Percentiles rank a stretch among this genome's conserved stretches.
Evolutionary conservation across 208 protist genomes (phyloP).

Genomic region (Leishmania aethiopica): DNA sequence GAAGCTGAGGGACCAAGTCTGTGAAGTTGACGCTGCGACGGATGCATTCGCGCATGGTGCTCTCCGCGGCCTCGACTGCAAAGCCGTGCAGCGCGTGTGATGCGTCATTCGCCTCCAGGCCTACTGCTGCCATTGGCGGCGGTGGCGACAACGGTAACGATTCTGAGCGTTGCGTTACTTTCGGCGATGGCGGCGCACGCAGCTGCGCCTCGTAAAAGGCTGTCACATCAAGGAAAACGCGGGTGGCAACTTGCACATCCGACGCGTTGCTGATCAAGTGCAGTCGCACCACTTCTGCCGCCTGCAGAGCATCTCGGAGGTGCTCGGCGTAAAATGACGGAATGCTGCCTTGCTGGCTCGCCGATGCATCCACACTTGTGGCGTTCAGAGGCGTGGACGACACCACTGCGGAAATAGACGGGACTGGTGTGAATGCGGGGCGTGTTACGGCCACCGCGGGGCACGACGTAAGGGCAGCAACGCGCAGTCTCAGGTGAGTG

Average conservation of each 20-base stretch:
- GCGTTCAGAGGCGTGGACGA: neutral
- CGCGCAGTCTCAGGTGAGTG: slow-evolving; percentile 10
- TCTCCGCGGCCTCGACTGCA: slow-evolving; percentile 29
- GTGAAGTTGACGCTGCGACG: slow-evolving; percentile 25
- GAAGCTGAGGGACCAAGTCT: slow-evolving; percentile 16
- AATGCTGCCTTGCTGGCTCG: neutral
- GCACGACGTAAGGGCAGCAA: neutral
- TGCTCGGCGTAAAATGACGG: slow-evolving; percentile 25
- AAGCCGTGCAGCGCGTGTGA: slow-evolving; percentile 19
- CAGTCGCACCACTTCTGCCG: slow-evolving; percentile 37
- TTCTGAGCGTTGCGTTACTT: neutral
- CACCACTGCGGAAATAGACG: neutral
- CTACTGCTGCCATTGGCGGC: neutral
- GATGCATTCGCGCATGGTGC: slow-evolving; percentile 32
- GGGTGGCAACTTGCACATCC: slow-evolving; percentile 52
- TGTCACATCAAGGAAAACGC: slow-evolving; percentile 36
- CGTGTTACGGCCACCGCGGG: neutral
- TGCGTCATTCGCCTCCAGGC: neutral
- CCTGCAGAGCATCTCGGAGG: slow-evolving; percentile 43
- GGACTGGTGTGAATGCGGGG: neutral
- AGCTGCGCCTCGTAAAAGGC: slow-evolving; percentile 39
- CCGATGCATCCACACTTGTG: neutral
- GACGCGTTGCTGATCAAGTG: slow-evolving; percentile 38
- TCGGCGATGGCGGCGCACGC: neutral
- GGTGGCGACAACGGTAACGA: neutral